phyloP scores from a whole-genome alignment of 2,329 filamentous ascomycete species.

The Microcyclospora pomicola region DNA sequence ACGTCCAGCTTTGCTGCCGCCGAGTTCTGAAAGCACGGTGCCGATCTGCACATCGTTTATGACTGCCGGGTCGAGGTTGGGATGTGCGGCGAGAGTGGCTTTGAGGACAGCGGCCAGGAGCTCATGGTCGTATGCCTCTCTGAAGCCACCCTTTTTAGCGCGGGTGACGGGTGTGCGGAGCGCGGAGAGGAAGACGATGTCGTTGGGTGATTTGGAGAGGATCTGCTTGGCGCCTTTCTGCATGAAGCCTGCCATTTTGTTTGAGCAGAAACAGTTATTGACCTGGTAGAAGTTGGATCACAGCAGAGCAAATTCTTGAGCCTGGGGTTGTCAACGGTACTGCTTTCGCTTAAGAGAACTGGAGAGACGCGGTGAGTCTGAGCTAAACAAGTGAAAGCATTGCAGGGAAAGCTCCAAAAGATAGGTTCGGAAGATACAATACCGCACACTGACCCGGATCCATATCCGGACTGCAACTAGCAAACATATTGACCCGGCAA shows the following conservation, averaged over 20 bases:
- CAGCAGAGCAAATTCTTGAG: no score
- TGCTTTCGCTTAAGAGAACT: no score
- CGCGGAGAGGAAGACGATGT: conserved; percentile 81
- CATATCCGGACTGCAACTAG: no score
- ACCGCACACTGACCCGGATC: no score
- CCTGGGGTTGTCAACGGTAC: no score
- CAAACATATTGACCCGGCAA: no score
- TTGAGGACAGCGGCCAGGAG: conserved; percentile 54
- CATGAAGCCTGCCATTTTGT: conserved; percentile 28
- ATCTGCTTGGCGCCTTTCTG: conserved; percentile 55
- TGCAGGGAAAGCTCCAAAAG: no score
- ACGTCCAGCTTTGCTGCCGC: conserved; percentile 76
- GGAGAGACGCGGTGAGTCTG: no score
- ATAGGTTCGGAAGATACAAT: no score
- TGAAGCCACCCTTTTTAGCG: conserved; percentile 68
- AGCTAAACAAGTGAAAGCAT: no score
- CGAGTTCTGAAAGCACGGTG: conserved; percentile 80
- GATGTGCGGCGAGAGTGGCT: conserved; percentile 58
- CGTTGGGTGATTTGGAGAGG: conserved; percentile 62
- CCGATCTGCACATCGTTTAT: conserved; percentile 77
- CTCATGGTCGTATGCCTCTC: conserved; percentile 83
- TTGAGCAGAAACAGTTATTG: no score
- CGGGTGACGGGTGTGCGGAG: conserved; percentile 77
- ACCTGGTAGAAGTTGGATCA: no score
- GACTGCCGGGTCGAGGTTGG: conserved; percentile 53